Evolutionary conservation across 345 rosid species (phyloP).

Genomic region (Eucalyptus cladocalyx): DNA sequence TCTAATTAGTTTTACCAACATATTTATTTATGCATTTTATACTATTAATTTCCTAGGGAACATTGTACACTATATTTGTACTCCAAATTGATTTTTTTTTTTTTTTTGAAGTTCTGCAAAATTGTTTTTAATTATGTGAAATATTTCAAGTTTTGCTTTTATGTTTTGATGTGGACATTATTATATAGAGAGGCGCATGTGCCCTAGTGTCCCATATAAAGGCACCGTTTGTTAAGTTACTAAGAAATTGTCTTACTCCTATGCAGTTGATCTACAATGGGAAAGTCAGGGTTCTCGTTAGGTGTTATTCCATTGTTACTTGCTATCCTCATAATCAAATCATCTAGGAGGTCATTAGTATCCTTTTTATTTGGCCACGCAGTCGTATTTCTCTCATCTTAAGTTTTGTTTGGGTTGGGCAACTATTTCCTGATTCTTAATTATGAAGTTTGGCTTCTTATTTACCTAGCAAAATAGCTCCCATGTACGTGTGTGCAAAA

Average conservation of each 20-base stretch:
- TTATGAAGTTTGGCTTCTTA: not conserved
- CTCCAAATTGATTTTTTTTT: not conserved
- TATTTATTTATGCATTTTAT: not conserved
- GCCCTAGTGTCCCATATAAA: not conserved
- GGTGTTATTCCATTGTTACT: not conserved
- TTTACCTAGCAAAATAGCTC: not conserved
- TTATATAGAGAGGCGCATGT: not conserved
- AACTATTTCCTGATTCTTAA: not conserved
- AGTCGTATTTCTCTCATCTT: not conserved
- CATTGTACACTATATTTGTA: not conserved
- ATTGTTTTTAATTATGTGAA: not conserved
- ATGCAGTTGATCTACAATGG: not conserved
- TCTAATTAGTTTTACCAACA: not conserved
- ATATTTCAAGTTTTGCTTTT: not conserved
- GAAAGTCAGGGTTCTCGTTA: not conserved
- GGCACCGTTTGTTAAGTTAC: not conserved
- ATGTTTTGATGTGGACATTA: not conserved
- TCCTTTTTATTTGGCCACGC: not conserved
- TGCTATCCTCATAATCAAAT: not conserved
- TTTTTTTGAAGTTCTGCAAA: not conserved
- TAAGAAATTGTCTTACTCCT: not conserved
- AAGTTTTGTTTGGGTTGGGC: not conserved
- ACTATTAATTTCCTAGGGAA: not conserved
- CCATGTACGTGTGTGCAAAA: not conserved
- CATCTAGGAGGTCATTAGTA: not conserved